A percentile compares a stretch with the other conserved stretches of the same genome.
Evolutionary conservation across 2,329 filamentous ascomycete genomes (phyloP).

Genomic region (Xylariaceae sp.): DNA sequence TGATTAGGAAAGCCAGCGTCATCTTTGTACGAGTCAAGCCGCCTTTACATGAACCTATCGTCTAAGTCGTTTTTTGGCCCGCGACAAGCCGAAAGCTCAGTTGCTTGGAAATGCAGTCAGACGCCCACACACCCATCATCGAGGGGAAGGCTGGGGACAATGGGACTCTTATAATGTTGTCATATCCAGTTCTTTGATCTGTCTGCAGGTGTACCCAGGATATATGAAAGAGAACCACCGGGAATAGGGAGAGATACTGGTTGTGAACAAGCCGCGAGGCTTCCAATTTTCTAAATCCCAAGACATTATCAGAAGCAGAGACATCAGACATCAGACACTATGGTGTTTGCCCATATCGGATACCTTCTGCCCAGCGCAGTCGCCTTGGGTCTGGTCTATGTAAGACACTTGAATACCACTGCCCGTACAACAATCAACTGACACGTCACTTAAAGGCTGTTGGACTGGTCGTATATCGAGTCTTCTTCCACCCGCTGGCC

Average conservation of each 20-base stretch:
- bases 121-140: no score
- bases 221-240: no score
- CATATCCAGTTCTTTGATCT: no score
- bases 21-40: neutral
- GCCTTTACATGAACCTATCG: neutral
- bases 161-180: no score
- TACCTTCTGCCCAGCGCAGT: constrained; percentile 21
- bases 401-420: constrained; percentile 8
- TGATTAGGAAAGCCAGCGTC: constrained; percentile 3
- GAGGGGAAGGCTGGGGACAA: no score
- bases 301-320: no score
- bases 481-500: constrained; percentile 69
- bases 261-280: no score
- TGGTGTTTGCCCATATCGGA: constrained; percentile 14
- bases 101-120: constrained; percentile 5
- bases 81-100: constrained; percentile 25
- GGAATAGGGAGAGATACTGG: no score
- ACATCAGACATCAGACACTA: constrained; percentile 1
- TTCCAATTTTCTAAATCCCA: no score
- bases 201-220: no score
- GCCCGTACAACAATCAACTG: neutral
- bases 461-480: constrained; percentile 58
- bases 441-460: constrained; percentile 27
- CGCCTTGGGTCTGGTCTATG: constrained; percentile 24
- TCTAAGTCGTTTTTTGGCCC: constrained; percentile 15